Base-by-base conservation (phyloP, 2,329 filamentous ascomycete species). In the Aspergillus sp. region DNA sequence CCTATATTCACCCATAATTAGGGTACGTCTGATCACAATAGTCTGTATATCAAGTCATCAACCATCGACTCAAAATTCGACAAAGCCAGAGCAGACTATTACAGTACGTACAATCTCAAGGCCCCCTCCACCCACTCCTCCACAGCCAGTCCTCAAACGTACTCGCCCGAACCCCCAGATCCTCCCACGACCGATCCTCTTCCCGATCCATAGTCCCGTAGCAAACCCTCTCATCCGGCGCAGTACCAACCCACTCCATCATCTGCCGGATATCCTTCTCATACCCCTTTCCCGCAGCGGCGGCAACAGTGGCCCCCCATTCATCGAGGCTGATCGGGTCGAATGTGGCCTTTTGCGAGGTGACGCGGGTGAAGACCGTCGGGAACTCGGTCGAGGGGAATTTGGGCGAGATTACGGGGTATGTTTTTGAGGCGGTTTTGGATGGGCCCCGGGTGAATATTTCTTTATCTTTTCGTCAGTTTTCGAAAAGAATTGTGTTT, bases 241-340 rank as follows among this genome's bases (percentile, higher is more conserved):
- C 57, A 38, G 58, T 50, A 17, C 56, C 53, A 55, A 56, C 49
- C 64, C 64, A 63, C 53, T 64, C 45, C 64, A 66, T 66, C 64
- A 66, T 66, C 48, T 66, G 51, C 32, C 24, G 55, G 34, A 55
- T 54, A 51, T 66, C 64, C 43, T 53, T 30, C 41, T 56, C 43
- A 45, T 55, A 66, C 7, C 50, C 64, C 11, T 38, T 18, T 18
- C 42, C 42, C 3, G 24, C 42, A 12, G 4, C 5, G 3, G 32
- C 32, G 15, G 11, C 47, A 9, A 34, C 22, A 17, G 38, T 12
- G 5, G 22, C 34, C 0, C 11, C 47, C 32, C 36, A 49, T 24
- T 49, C 47, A 32, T 38, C 32, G 2, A 34, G 32, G 1, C 32
- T 15, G 4, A 38, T 24, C 9, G 47, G 47, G 17, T 49, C 47